Base-by-base conservation (phyloP, 1,139 yeast species). In the Nematodospora anomalae region DNA sequence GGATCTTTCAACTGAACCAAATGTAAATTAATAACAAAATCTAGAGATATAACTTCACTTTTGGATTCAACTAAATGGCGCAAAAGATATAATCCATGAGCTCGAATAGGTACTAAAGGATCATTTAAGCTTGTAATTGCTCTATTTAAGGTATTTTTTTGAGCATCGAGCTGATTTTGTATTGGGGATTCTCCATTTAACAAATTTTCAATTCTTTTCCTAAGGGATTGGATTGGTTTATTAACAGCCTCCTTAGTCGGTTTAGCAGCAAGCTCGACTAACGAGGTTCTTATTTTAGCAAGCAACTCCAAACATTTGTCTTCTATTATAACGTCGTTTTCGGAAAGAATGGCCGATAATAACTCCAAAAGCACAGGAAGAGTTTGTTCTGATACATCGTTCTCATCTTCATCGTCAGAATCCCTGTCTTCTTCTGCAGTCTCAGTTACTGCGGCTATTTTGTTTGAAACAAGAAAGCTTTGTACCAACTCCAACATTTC, bases 71-170 rank as follows among this genome's bases (percentile, higher is more conserved):
- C 71, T 32, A 90, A 64, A 36, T 74, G 71, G 26, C 89, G 67
- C 12, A 90, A 58, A 18, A 83, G 60, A 46, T 76, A 78, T 13
- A 92, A 62, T 0, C 97, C 98, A 57, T 86, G 92, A 0, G 95
- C 97, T 38, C 90, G 68, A 3, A 89, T 77, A 0, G 97, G 96
- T 1, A 86, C 82, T 38, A 83, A 62, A 0, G 92, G 86, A 56
- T 90, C 96, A 41, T 79, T 80, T 34, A 92, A 60, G 40, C 81
- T 76, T 1, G 74, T 67, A 27, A 87, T 62, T 0, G 96, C 96
- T 27, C 77, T 64, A 12, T 72, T 69, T 3, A 71, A 53, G 1
- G 51, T 51, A 32, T 58, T 55, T 20, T 42, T 42, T 10, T 56
- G 56, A 8, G 50, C 32, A 8, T 58, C 59, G 15, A 41, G 28